phyloP scores from a whole-genome alignment of 1,284 basidiomycete genomes.

The Porodaedalea pini region DNA sequence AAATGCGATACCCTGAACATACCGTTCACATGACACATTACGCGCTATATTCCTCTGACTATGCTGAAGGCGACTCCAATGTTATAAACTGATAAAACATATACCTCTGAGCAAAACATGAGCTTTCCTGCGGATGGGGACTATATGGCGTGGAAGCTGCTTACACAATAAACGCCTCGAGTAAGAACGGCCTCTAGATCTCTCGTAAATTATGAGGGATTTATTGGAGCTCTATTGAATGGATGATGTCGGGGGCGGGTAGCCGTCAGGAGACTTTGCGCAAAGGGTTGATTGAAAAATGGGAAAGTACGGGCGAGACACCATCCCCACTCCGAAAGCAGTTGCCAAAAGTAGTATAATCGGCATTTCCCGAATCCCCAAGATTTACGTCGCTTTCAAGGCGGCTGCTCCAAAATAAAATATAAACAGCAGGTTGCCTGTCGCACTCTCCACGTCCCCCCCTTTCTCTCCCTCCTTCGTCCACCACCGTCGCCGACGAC shows the following conservation, averaged over 20 bases:
- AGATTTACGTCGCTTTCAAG: not conserved
- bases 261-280: not conserved
- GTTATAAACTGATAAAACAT: too few species aligned
- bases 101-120: too few species aligned
- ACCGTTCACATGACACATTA: too few species aligned
- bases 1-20: too few species aligned
- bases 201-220: not conserved
- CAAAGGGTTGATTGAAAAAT: not conserved
- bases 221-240: not conserved
- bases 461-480: not conserved
- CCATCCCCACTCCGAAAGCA: not conserved
- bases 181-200: not conserved
- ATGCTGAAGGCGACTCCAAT: too few species aligned
- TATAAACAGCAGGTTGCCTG: not conserved
- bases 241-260: not conserved
- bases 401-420: not conserved
- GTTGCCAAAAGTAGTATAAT: not conserved
- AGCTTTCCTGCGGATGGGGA: not conserved
- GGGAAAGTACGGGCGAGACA: not conserved
- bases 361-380: slow-evolving; percentile 3
- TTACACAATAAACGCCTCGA: not conserved
- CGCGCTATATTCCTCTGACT: too few species aligned
- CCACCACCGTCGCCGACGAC: not conserved
- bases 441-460: not conserved
- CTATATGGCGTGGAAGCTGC: not conserved